Base-by-base conservation (phyloP, 2,329 filamentous ascomycete genomes). In the Rhinocladiella similis region DNA sequence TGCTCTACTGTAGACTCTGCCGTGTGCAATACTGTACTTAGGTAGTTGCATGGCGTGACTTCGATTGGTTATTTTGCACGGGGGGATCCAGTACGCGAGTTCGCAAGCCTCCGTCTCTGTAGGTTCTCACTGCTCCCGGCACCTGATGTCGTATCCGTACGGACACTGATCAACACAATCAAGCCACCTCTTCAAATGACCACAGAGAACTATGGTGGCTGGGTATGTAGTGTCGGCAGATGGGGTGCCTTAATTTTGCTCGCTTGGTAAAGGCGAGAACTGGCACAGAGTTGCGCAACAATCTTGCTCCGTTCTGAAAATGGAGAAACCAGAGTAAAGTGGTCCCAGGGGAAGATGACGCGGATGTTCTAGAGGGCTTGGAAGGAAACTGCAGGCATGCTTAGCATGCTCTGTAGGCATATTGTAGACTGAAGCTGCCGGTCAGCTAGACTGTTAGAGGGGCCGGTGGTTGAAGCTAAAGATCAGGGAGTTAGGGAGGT, bases 311-410 rank as follows among this genome's bases (percentile, higher is more conserved):
- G 20, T 46, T 46, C 43, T 46, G 20, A 48, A 20, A 48, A 48
- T 19, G 46, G 46, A 48, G 27, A 35, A 38, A 20, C 27, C 16
- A 41, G 18, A 16, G 38, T 38, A 10, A 7, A 16, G 18, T 38
- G 16, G 16, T 38, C 29, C 29, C 33, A 41, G 35, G 47, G 47
- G n/a, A 22, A 7, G 35, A 50, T 50, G 47, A 50, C 47, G 47
- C 47, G 47, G 33, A 20, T 35, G 46, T 18, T 48, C 25, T 14
- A 27, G n/a, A 35, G 46, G 46, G 20, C 20, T 18, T 25, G 19
- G 47, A 41, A 41, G 18, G 47, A 41, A 27, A 22, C 47, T 50
- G 35, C 18, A 50, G 47, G 33, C 29, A 50, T 46, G 43, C 6
- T 46, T 46, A 46, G 22, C 19, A 46, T 14, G 6, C 3, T 10